phyloP scores from a whole-genome alignment of 352 stramenopile genomes.

The Pythium graminicola region DNA sequence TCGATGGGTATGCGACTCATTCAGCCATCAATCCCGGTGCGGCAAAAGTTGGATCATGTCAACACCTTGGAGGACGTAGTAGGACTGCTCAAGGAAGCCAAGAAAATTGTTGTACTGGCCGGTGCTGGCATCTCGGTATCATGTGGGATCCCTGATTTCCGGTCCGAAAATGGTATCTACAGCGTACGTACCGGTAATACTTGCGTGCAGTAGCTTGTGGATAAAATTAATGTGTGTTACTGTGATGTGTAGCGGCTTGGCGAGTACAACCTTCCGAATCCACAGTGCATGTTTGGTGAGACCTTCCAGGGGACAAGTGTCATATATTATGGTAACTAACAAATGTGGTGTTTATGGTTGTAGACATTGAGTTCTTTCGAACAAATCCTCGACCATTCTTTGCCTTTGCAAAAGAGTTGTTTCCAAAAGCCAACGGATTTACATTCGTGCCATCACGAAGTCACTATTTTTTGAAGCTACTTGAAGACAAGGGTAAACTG shows the following conservation, averaged over 20 bases:
- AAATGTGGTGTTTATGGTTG: not conserved
- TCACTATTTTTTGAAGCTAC: conserved; percentile 94
- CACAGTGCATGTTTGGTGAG: conserved; percentile 80
- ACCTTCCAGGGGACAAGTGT: not conserved
- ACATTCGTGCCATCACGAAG: conserved; percentile 85
- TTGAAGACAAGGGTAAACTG: conserved; percentile 91
- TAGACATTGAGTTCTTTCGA: conserved; percentile 94
- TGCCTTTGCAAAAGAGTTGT: conserved; percentile 90
- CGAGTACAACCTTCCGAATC: conserved; percentile 80
- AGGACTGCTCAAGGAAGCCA: conserved; percentile 53
- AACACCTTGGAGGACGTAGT: conserved; percentile 72
- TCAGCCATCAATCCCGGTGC: conserved; percentile 44
- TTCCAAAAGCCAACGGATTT: conserved; percentile 73
- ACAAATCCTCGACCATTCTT: conserved; percentile 97
- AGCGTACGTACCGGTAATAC: conserved; percentile 52
- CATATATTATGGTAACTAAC: not conserved
- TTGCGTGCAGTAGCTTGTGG: not conserved
- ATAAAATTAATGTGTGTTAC: not conserved
- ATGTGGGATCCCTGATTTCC: conserved; percentile 98
- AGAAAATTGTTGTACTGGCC: conserved; percentile 90
- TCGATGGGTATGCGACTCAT: conserved; percentile 82
- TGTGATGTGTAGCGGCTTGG: conserved; percentile 39
- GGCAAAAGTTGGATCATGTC: conserved; percentile 26
- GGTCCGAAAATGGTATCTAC: conserved; percentile 90
- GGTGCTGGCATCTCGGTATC: conserved; percentile 95